Evolutionary conservation across 1,284 basidiomycete species (phyloP), one percentile per base, ranked within the genome.

Genomic region (Ganoderma sp.): DNA sequence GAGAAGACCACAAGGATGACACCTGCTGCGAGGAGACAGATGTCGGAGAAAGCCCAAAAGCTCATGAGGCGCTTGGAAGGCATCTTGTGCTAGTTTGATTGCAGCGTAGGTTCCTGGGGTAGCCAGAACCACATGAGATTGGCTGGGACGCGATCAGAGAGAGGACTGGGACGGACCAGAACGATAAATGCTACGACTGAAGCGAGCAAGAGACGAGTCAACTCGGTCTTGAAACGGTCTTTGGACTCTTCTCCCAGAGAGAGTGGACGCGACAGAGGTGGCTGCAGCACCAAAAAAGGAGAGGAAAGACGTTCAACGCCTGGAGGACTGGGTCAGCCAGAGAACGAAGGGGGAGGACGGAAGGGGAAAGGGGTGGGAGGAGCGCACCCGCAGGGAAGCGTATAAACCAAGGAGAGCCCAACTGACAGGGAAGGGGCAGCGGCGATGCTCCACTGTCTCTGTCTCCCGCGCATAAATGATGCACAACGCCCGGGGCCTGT

Each of bases 11-110:
- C 81, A 22, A 88, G 80, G 64, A 94, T 71, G 61, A 83, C 81
- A 50, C 90, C 92, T 8, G 90, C 87, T n/a, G 82, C 85, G 52
- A 95, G 84, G 66, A 95, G 86, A 72, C 83, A 84, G 69, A 90
- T 69, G 80, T 90, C 90, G 71, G 94, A 81, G 79, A 88, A 85
- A 57, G 83, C 86, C 90, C 92, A 95, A 71, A 86, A 83, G 67
- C 84, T 86, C 81, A 91, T 85, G 67, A 95, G 83, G 74, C 80
- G 85, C 78, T 84, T 88, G 71, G 92, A 91, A 76, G 90, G 84
- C 92, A 93, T 93, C 68, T 76, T 78, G 75, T 73, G 73, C 73
- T 74, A 73, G 73, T 74, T 60, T 60, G 57, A 71, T 64, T 72
- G 75, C 73, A 69, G 68, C 43, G 64, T 73, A 69, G 67, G 70